Percentiles rank a stretch among this genome's conserved stretches.
phyloP scores from a whole-genome alignment of 352 stramenopile genomes.

The Blastocystis sp. region DNA sequence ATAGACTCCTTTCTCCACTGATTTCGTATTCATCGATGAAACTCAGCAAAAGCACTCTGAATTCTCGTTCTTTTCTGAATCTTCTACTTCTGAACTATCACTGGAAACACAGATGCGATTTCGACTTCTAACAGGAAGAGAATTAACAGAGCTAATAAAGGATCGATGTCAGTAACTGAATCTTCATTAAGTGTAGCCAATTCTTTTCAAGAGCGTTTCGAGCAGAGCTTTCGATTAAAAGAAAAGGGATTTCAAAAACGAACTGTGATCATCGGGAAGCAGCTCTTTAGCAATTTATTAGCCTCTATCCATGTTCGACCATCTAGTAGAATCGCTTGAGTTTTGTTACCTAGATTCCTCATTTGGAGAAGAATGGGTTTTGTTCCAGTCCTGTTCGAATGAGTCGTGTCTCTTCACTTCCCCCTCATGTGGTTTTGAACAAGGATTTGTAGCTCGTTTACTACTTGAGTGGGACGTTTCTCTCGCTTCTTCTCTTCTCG shows the following conservation, averaged over 20 bases:
- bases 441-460: background rate
- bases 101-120: background rate
- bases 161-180: background rate
- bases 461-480: background rate
- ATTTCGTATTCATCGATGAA: background rate
- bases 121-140: background rate
- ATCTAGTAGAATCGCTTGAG: background rate
- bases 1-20: background rate
- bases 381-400: background rate
- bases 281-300: background rate
- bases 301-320: background rate
- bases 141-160: background rate
- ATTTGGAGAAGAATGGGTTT: background rate
- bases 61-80: background rate
- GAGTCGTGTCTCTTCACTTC: background rate
- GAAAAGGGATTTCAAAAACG: background rate
- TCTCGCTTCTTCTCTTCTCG: background rate
- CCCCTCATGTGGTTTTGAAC: background rate
- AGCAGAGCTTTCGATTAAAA: background rate
- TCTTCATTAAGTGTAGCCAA: background rate
- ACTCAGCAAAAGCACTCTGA: background rate
- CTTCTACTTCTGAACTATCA: background rate
- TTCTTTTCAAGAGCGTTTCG: background rate
- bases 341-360: background rate
- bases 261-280: background rate